phyloP scores from a whole-genome alignment of 352 stramenopile genomes.

The Globisporangium abappressorium region DNA sequence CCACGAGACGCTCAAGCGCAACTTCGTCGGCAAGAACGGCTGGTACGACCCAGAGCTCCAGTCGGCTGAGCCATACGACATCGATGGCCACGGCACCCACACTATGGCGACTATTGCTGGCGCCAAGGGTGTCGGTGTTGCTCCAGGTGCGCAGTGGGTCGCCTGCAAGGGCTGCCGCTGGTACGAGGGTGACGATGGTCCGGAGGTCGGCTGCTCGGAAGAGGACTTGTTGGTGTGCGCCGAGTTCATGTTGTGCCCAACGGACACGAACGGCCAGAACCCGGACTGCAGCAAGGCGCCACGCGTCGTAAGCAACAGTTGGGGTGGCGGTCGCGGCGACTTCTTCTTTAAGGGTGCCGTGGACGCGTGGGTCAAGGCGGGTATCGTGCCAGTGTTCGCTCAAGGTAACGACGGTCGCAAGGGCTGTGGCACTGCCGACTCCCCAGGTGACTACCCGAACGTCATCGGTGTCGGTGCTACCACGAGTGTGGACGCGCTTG shows the following conservation, averaged over 20 bases:
- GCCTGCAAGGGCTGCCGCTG: conserved; percentile 6
- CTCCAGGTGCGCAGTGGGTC: conserved; percentile 16
- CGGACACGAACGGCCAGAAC: conserved; percentile 19
- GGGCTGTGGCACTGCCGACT: conserved; percentile 14
- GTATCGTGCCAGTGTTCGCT: conserved; percentile 24
- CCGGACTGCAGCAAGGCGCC: conserved; percentile 12
- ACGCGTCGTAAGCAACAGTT: background rate
- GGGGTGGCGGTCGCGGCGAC: conserved; percentile 13
- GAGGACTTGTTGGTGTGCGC: no score
- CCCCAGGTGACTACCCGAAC: conserved; percentile 23
- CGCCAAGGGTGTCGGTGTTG: conserved; percentile 12
- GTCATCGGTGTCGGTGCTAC: conserved; percentile 30
- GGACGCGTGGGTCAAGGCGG: conserved; percentile 21
- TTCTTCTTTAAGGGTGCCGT: conserved; percentile 16
- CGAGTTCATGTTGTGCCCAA: conserved; percentile 13
- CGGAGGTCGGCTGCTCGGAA: no score
- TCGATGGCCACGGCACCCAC: conserved; percentile 7
- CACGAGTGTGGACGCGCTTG: conserved; percentile 5
- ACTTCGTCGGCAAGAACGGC: no score
- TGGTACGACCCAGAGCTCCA: no score
- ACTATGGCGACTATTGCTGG: conserved; percentile 18
- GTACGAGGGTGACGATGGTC: no score
- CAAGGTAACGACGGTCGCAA: conserved; percentile 14
- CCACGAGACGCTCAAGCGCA: background rate
- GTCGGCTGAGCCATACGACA: no score